Conservation (phyloP, 2,329 filamentous ascomycete genomes). For the Monilinia fructicola region DNA sequence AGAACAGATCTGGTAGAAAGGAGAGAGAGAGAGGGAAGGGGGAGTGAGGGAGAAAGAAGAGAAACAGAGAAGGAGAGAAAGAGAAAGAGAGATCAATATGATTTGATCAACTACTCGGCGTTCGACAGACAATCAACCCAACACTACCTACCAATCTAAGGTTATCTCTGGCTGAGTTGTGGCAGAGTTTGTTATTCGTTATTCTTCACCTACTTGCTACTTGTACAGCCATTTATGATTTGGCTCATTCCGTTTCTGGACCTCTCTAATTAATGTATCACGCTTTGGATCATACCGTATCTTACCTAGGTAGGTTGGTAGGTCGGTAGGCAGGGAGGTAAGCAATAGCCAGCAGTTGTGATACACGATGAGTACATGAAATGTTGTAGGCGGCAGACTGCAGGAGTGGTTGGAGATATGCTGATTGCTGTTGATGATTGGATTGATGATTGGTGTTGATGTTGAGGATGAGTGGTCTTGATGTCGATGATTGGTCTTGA, state of each 20-base stretch:
- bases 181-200: not conserved
- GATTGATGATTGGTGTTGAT: not conserved
- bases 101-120: too few relatives aligned
- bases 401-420: not conserved
- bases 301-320: not conserved
- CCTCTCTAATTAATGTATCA: not conserved
- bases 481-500: not conserved
- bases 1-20: not conserved
- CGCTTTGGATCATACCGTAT: not conserved
- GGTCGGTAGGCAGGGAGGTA: not conserved
- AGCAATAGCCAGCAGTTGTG: not conserved
- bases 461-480: not conserved
- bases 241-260: slow-evolving; percentile 1
- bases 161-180: not conserved
- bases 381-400: slow-evolving; percentile 2
- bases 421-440: not conserved
- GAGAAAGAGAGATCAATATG: too few relatives aligned
- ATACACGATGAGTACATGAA: not conserved
- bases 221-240: not conserved
- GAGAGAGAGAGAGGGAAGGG: too few relatives aligned
- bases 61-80: too few relatives aligned
- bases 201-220: not conserved
- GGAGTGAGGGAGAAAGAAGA: too few relatives aligned
- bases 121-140: too few relatives aligned
- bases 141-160: too few relatives aligned